A percentile compares a stretch with the other conserved stretches of the same genome.
These are phyloP conservation scores for Castanea crenata DNA, from an alignment of 306 rosid genomes.

Conservation along the genomic window DNA sequence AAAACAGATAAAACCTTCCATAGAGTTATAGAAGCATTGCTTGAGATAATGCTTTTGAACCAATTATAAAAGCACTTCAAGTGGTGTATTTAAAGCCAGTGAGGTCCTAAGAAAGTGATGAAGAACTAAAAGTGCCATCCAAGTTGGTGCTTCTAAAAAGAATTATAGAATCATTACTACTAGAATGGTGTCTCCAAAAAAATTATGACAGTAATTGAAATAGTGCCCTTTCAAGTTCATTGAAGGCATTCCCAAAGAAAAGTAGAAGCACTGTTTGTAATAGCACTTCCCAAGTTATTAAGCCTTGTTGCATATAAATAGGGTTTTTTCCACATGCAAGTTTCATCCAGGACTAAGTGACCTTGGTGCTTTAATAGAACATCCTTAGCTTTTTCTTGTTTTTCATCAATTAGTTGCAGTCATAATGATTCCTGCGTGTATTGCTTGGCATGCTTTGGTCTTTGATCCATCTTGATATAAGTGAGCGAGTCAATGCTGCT, in stretches of 20 bases:
- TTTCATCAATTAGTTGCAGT: neutral
- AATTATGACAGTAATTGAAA: neutral
- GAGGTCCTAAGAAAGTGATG: neutral
- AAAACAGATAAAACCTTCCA: neutral
- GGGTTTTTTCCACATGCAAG: too few relatives aligned
- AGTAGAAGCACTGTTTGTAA: neutral
- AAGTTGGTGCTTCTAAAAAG: neutral
- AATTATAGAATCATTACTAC: neutral
- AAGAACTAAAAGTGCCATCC: neutral
- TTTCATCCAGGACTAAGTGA: too few relatives aligned
- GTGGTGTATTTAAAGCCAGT: neutral
- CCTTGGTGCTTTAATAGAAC: too few relatives aligned
- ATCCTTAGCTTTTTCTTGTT: neutral
- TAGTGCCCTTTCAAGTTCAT: neutral
- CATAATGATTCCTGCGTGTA: neutral
- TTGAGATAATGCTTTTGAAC: neutral
- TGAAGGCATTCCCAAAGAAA: neutral
- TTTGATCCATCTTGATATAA: neutral
- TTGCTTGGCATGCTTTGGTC: neutral
- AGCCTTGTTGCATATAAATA: neutral
- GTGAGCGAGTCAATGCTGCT: neutral
- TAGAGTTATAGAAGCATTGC: neutral
- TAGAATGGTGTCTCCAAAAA: too few relatives aligned
- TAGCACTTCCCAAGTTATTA: neutral
- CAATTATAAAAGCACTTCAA: neutral